A percentile compares a stretch with the other conserved stretches of the same genome.
Conservation (phyloP, 2,329 filamentous ascomycete genomes). For the Ceratocystis variospora region DNA sequence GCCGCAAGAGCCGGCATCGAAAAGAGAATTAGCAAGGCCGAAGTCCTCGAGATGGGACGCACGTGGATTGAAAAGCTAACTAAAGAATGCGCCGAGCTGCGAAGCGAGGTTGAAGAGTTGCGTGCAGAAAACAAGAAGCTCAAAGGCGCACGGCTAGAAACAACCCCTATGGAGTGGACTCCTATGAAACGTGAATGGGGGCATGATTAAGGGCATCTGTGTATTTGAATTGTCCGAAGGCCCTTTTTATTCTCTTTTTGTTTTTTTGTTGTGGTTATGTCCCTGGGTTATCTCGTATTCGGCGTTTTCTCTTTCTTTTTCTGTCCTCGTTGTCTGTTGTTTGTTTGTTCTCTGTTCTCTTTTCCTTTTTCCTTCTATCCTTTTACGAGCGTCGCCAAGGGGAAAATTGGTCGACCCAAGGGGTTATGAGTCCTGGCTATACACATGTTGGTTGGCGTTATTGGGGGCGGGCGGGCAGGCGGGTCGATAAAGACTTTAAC, state of each 20-base stretch:
- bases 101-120: constrained; percentile 3
- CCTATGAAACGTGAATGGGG: constrained; percentile 9
- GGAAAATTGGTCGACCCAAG: background rate
- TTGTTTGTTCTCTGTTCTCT: background rate
- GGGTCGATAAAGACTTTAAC: background rate
- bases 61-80: constrained; percentile 31
- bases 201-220: background rate
- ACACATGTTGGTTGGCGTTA: background rate
- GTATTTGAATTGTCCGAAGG: background rate
- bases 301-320: background rate
- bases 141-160: background rate
- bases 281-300: background rate
- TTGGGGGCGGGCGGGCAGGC: background rate
- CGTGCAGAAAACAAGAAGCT: constrained; percentile 11
- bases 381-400: background rate
- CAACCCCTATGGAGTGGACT: background rate
- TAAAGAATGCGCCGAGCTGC: constrained; percentile 27
- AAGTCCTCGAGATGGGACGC: constrained; percentile 34
- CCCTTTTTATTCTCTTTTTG: background rate
- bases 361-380: background rate
- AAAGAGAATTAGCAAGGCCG: constrained; percentile 31
- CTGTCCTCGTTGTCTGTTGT: background rate
- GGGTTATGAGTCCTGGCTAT: background rate
- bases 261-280: background rate
- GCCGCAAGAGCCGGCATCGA: constrained; percentile 20